Percentiles rank a stretch among this genome's conserved stretches.
Evolutionary conservation across 306 rosid genomes (phyloP).

Genomic region (Gillenia trifoliata): DNA sequence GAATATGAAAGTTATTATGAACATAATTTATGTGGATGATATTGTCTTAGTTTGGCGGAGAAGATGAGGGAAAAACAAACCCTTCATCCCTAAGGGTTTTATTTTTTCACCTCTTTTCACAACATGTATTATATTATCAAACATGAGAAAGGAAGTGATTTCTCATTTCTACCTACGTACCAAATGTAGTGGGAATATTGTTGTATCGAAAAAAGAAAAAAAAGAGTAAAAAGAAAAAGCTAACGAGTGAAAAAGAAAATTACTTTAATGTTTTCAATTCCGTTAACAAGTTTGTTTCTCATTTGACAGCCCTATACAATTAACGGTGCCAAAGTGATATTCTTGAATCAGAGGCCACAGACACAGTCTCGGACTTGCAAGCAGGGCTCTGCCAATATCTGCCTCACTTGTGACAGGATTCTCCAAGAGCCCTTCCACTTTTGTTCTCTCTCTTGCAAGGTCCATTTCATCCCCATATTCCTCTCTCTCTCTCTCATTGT

Average conservation of each 20-base stretch:
- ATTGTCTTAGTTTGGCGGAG: too few relatives aligned
- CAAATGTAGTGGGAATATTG: not conserved
- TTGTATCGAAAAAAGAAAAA: not conserved
- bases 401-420: constrained; percentile 87
- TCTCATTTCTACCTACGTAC: not conserved
- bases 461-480: constrained; percentile 15
- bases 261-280: not conserved
- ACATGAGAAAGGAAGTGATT: too few relatives aligned
- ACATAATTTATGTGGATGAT: too few relatives aligned
- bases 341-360: constrained; percentile 91
- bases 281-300: constrained; percentile 4
- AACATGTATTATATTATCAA: too few relatives aligned
- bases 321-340: constrained; percentile 91
- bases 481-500: not conserved
- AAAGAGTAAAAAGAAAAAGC: not conserved
- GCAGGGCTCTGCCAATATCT: constrained; percentile 58
- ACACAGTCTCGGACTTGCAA: constrained; percentile 73
- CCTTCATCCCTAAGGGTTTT: too few relatives aligned
- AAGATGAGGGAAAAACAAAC: too few relatives aligned
- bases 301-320: constrained; percentile 78
- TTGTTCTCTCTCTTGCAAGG: constrained; percentile 99
- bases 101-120: too few relatives aligned
- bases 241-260: not conserved
- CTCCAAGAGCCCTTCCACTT: constrained; percentile 90
- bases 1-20: too few relatives aligned